These are phyloP conservation scores for Wickerhamiella bombiphila DNA, from an alignment of 805 yeast species.

Conservation along the genomic window DNA sequence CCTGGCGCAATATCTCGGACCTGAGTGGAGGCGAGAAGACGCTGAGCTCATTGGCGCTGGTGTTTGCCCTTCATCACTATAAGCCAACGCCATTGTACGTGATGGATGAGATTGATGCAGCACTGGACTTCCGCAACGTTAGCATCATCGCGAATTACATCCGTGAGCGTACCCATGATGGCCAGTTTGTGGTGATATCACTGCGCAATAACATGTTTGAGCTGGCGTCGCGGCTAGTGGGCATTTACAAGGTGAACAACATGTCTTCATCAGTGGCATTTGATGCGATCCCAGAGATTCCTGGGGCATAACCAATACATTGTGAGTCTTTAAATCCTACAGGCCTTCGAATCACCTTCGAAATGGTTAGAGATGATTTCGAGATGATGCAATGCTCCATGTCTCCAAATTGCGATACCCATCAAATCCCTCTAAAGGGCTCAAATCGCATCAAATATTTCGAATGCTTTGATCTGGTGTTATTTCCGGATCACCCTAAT, in stretches of 20 bases:
- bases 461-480: too few relatives aligned
- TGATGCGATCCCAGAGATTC: slow-evolving; percentile 21
- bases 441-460: too few relatives aligned
- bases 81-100: slow-evolving; percentile 96
- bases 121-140: slow-evolving; percentile 90
- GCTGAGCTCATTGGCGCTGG: slow-evolving; percentile 82
- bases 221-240: slow-evolving; percentile 83
- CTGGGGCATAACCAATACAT: too few relatives aligned
- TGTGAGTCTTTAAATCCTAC: too few relatives aligned
- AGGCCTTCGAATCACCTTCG: too few relatives aligned
- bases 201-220: slow-evolving; percentile 96
- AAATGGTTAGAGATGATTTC: too few relatives aligned
- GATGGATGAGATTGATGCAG: slow-evolving; percentile 99
- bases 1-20: slow-evolving; percentile 92
- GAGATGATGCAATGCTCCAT: too few relatives aligned
- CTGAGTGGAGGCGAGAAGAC: slow-evolving; percentile 98
- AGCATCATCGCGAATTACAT: slow-evolving; percentile 96
- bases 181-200: slow-evolving; percentile 91
- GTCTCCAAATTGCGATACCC: too few relatives aligned
- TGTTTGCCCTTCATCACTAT: slow-evolving; percentile 88
- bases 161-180: slow-evolving; percentile 88
- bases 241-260: slow-evolving; percentile 84
- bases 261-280: slow-evolving; percentile 71
- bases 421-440: too few relatives aligned
- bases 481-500: too few relatives aligned